These are phyloP conservation scores for Venturia carpophila DNA, from an alignment of 2,329 filamentous ascomycete genomes.

Conservation along the genomic window DNA sequence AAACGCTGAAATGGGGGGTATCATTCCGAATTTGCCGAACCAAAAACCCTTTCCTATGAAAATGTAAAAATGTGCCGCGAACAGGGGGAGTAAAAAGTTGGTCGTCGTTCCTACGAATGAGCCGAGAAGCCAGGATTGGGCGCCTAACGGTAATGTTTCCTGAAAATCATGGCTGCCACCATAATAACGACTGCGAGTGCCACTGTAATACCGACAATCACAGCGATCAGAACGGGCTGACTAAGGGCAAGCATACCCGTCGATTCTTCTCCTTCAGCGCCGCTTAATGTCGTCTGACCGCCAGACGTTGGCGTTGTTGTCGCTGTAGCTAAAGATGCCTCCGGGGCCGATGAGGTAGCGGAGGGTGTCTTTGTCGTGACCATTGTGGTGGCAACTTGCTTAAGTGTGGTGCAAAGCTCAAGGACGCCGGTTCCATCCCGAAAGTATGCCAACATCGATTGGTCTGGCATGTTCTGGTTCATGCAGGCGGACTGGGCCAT, in stretches of 20 bases:
- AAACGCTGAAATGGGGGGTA: neutral
- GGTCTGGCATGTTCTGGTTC: neutral
- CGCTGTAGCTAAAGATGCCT: neutral
- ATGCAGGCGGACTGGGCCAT: conserved; percentile 2
- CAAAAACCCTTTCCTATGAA: neutral
- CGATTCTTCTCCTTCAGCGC: neutral
- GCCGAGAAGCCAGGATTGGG: neutral
- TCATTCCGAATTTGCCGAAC: neutral
- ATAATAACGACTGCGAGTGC: conserved; percentile 6
- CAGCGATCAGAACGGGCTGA: conserved; percentile 8
- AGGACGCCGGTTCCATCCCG: conserved; percentile 3
- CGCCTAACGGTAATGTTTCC: conserved; percentile 12
- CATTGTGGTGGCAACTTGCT: conserved; percentile 10
- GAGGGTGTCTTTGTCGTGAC: neutral
- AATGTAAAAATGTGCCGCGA: neutral
- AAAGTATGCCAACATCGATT: conserved; percentile 11
- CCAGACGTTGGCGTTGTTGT: neutral
- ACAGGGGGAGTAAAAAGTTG: neutral
- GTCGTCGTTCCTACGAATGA: neutral
- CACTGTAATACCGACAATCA: neutral
- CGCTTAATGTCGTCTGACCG: neutral
- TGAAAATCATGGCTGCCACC: neutral
- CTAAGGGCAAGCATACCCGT: conserved; percentile 6
- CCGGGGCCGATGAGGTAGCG: neutral
- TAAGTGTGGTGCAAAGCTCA: conserved; percentile 3